Evolutionary conservation across 768 basidiomycete species (phyloP).

Genomic region (Auricularia sp.): DNA sequence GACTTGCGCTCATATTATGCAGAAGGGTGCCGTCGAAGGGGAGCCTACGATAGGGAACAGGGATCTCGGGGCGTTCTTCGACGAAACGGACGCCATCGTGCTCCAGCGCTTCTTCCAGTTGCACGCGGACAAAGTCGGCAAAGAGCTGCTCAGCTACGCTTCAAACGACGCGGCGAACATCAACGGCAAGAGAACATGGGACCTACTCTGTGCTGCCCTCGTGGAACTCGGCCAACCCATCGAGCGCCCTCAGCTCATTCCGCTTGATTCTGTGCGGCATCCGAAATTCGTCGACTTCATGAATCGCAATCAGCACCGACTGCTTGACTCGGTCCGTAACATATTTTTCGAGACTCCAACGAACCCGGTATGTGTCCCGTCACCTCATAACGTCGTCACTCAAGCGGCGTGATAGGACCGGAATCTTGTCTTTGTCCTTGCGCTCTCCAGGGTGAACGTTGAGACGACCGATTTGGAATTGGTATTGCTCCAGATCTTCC

Average conservation of each 20-base stretch:
- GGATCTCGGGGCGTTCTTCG: slow-evolving; percentile 48
- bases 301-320: slow-evolving; percentile 49
- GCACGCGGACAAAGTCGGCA: slow-evolving; percentile 80
- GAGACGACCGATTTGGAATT: slow-evolving; percentile 73
- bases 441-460: slow-evolving; percentile 61
- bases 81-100: slow-evolving; percentile 76
- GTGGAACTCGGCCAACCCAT: slow-evolving; percentile 68
- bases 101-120: slow-evolving; percentile 78
- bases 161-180: slow-evolving; percentile 42
- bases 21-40: background rate
- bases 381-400: background rate
- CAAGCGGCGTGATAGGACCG: slow-evolving; percentile 7
- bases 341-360: slow-evolving; percentile 53
- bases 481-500: slow-evolving; percentile 68
- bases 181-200: slow-evolving; percentile 76
- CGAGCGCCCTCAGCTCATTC: slow-evolving; percentile 55
- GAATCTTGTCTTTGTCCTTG: slow-evolving; percentile 41
- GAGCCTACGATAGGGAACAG: slow-evolving; percentile 52
- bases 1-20: slow-evolving; percentile 1
- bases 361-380: slow-evolving; percentile 29
- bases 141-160: slow-evolving; percentile 67
- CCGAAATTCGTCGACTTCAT: slow-evolving; percentile 60
- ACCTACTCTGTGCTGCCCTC: slow-evolving; percentile 64
- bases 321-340: slow-evolving; percentile 49
- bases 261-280: slow-evolving; percentile 38